Evolutionary conservation across 768 basidiomycete species (phyloP), one percentile per base, ranked within the genome.

Genomic region (Leucocoprinus leucothites): DNA sequence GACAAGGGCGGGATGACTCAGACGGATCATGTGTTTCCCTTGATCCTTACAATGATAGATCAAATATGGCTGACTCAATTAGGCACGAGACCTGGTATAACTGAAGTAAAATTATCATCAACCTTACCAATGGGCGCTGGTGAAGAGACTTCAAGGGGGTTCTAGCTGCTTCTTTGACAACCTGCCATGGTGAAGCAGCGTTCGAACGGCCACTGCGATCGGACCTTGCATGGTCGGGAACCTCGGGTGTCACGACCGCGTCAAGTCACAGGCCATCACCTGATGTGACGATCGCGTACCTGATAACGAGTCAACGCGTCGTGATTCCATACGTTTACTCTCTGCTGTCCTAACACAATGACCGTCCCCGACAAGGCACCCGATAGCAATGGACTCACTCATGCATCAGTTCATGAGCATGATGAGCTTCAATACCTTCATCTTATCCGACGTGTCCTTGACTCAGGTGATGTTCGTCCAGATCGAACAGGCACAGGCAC

Each of bases 401-500:
- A n/a, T 36, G 22, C 51, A 26, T 18, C 8, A 4, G 43, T 43
- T 1, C 9, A 22, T 4, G 62, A 64, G 47, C 90, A 92, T 71
- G 94, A 97, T 63, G 96, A 99, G 69, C 64, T 82, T 42, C 95
- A 98, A 69, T 98, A 99, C 67, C 84, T 97, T 40, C 68, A 80
- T 55, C 85, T 99, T 62, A 90, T 98, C 54, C 71, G 81, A 53
- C 78, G 77, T 58, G 87, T 95, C 58, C 77, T 98, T 40, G 76
- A 82, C 38, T 77, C 77, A 0, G 96, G 96, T 9, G 91, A 91
- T 55, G 59, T 71, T 9, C 86, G 96, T 28, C 83, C 89, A 53
- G 96, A 99, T 66, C 85, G 96, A 47, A 99, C 96, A 0, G 96
- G 96, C 16, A 98, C 96, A 0, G 96, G 96, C 51, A 98, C 95